phyloP scores from a whole-genome alignment of 495 filamentous ascomycete species.

The Extremus antarcticus region DNA sequence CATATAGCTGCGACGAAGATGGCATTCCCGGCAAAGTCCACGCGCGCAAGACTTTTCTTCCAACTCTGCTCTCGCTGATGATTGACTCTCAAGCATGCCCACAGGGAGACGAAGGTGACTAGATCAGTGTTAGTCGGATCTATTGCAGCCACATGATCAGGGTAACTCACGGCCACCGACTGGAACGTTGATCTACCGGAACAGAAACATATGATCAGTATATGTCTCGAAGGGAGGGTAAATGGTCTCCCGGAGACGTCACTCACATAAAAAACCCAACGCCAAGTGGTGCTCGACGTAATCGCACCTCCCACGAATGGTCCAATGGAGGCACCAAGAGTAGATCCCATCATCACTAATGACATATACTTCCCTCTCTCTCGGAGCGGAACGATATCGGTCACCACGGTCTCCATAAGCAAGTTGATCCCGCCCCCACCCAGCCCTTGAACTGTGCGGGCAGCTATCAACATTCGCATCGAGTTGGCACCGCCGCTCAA shows the following conservation, averaged over 20 bases:
- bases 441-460: conserved; percentile 17
- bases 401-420: conserved; percentile 29
- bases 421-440: conserved; percentile 17
- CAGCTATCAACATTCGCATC: conserved; percentile 16
- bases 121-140: conserved; percentile 14
- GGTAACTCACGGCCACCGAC: no score
- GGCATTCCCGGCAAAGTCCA: conserved; percentile 14
- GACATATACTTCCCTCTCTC: conserved; percentile 31
- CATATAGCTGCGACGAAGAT: conserved; percentile 8
- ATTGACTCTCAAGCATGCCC: conserved; percentile 12
- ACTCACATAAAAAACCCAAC: conserved; percentile 24
- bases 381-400: conserved; percentile 33
- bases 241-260: no score
- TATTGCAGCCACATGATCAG: no score
- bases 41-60: conserved; percentile 1
- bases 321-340: conserved; percentile 27
- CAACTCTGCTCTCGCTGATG: conserved; percentile 7
- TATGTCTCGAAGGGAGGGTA: no score
- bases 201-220: no score
- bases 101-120: conserved; percentile 3
- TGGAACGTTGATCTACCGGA: no score
- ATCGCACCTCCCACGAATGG: conserved; percentile 33
- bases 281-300: conserved; percentile 16
- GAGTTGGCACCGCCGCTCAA: conserved; percentile 9
- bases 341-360: conserved; percentile 20